Evolutionary conservation across 2,329 filamentous ascomycete species (phyloP).

Genomic region (Exserohilum turcica): DNA sequence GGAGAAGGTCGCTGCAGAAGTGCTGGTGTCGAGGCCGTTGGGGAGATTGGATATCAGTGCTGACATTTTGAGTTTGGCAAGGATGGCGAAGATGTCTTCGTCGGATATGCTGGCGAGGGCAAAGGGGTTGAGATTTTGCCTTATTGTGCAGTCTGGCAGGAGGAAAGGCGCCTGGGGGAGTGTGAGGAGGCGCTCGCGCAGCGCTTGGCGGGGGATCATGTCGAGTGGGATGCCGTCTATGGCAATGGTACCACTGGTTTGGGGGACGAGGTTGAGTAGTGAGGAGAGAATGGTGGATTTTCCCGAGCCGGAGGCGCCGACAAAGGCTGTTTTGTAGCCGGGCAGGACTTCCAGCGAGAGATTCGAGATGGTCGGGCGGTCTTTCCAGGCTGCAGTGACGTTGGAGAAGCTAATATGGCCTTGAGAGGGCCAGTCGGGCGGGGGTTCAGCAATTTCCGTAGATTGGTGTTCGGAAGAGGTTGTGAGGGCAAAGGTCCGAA

Average conservation of each 20-base stretch:
- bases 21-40: background rate
- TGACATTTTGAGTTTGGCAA: background rate
- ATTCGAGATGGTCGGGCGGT: background rate
- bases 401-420: slow-evolving; percentile 29
- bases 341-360: background rate
- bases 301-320: background rate
- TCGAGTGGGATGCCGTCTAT: background rate
- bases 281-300: background rate
- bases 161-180: background rate
- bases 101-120: background rate
- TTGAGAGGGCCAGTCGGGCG: slow-evolving; percentile 41
- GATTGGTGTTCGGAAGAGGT: slow-evolving; percentile 56
- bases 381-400: slow-evolving; percentile 3
- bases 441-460: slow-evolving; percentile 35
- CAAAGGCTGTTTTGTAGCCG: background rate
- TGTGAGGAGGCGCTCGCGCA: background rate
- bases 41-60: no score
- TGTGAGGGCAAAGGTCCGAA: slow-evolving; percentile 54
- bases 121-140: background rate
- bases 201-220: background rate
- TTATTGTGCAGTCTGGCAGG: background rate
- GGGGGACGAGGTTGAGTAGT: background rate
- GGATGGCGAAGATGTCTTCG: background rate
- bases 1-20: background rate
- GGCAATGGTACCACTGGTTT: background rate